Base-by-base conservation (phyloP, 1,284 basidiomycete genomes). In the Bondarzewia mesenterica region DNA sequence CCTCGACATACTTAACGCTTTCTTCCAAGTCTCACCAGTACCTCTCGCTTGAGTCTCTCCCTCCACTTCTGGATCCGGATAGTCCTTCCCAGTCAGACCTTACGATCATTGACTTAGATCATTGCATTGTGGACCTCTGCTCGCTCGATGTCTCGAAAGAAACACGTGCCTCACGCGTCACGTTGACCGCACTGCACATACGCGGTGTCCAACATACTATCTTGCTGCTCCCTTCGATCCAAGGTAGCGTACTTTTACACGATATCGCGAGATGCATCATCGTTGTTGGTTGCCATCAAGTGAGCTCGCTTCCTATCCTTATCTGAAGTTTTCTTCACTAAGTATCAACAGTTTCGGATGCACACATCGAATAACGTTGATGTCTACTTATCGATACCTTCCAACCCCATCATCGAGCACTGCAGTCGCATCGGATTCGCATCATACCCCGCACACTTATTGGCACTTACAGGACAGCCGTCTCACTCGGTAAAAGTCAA, bases 401-500 rank as follows among this genome's bases (percentile, higher is more conserved):
- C 85, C 2, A 78, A 81, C 48, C 87, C 89, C 0, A 73, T 89
- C 60, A 88, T 92, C 29, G 89, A 92, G 59, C 73, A 82, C 51
- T 89, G 80, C 57, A 67, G 68, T 1, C 54, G 57, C 1, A 74
- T 91, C 41, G 65, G 67, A 1, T 89, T 92, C 55, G 67, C 75
- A 2, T 53, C 61, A 0, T 89, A 87, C 59, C 85, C 85, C 20
- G 44, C 49, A 6, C 18, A 14, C 21, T 46, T 47, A 14, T 18
- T 35, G 5, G 38, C 42, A 40, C 41, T 43, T 42, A 46, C 52
- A 29, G 42, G 21, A 48, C 36, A 5, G 10, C 7, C 12, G 5
- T 18, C 6, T 42, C 8, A 18, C 32, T 21, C 26, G 18, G 14
- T n/a, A 26, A 18, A n/a, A n/a, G n/a, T n/a, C n/a, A n/a, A n/a